Conservation (phyloP, 129 eudicot genomes). For the Artemisia argyi region DNA sequence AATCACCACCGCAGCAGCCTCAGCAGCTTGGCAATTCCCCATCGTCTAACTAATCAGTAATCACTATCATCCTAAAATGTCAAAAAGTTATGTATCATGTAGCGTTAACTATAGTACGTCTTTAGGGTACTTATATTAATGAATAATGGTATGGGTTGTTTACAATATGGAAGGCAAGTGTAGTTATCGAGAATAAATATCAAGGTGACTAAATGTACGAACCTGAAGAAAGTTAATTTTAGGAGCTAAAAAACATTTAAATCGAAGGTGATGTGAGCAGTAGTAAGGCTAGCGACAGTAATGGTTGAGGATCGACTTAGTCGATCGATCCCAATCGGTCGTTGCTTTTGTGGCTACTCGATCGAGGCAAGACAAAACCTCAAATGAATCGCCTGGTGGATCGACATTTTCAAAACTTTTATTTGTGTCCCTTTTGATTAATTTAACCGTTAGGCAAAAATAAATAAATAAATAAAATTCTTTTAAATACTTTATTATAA, state of each 20-base stretch:
- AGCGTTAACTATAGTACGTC: not conserved
- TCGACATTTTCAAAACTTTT: too few species aligned
- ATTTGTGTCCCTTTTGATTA: too few species aligned
- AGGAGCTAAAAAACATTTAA: constrained; percentile 2
- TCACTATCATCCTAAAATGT: not conserved
- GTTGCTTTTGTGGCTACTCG: too few species aligned
- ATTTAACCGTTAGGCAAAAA: too few species aligned
- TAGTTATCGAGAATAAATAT: constrained; percentile 8
- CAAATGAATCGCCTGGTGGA: too few species aligned
- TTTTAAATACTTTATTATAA: too few species aligned
- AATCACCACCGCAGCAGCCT: constrained; percentile 70
- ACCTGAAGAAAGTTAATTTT: constrained; percentile 5
- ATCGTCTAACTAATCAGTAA: constrained; percentile 7
- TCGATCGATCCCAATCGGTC: too few species aligned
- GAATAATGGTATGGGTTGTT: not conserved
- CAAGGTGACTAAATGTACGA: constrained; percentile 20
- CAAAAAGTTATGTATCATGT: not conserved
- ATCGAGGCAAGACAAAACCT: too few species aligned
- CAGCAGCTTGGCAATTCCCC: constrained; percentile 90
- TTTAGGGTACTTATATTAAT: not conserved
- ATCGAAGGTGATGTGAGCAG: constrained; percentile 8
- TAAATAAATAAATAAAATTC: too few species aligned
- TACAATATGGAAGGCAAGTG: not conserved
- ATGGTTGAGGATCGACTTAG: too few species aligned
- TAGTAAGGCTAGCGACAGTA: too few species aligned